Conservation (phyloP, 495 filamentous ascomycete species). For the Jackrogersella minutella region DNA sequence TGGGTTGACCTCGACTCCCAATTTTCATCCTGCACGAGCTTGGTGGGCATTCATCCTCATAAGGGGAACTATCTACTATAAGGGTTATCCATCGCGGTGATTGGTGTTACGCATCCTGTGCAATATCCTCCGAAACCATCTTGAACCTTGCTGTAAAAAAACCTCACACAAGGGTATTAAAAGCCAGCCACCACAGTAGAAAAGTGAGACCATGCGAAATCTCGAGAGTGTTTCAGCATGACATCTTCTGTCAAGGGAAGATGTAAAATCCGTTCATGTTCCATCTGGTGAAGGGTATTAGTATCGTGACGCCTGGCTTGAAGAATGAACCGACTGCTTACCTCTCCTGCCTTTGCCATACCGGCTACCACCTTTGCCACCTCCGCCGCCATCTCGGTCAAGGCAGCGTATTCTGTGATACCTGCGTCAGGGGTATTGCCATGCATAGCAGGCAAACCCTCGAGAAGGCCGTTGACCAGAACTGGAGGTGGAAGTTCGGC, state of each 20-base stretch:
- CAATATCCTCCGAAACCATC: not conserved
- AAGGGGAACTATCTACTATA: slow-evolving; percentile 28
- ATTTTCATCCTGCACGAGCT: not conserved
- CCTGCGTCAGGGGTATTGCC: slow-evolving; percentile 60
- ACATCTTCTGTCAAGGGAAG: slow-evolving; percentile 77
- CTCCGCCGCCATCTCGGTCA: slow-evolving; percentile 82
- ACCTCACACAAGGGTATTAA: slow-evolving; percentile 9
- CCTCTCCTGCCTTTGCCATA: slow-evolving; percentile 63
- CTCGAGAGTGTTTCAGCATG: slow-evolving; percentile 70
- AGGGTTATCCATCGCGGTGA: not conserved
- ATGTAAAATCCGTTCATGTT: slow-evolving; percentile 62
- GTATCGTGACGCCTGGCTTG: not conserved
- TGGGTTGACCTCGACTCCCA: not conserved
- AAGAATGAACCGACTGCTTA: slow-evolving; percentile 47
- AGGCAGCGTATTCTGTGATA: slow-evolving; percentile 63
- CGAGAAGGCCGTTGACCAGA: slow-evolving; percentile 66
- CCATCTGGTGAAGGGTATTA: slow-evolving; percentile 44
- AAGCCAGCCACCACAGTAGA: slow-evolving; percentile 34
- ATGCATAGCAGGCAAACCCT: slow-evolving; percentile 69
- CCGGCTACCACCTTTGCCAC: slow-evolving; percentile 69
- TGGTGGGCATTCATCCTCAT: not conserved
- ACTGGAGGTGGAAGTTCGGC: slow-evolving; percentile 47
- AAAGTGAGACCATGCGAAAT: slow-evolving; percentile 75
- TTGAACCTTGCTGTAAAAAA: slow-evolving; percentile 1
- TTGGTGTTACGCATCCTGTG: not conserved